phyloP scores from a whole-genome alignment of 257 asterid genomes.

The Nicotiana otophora region DNA sequence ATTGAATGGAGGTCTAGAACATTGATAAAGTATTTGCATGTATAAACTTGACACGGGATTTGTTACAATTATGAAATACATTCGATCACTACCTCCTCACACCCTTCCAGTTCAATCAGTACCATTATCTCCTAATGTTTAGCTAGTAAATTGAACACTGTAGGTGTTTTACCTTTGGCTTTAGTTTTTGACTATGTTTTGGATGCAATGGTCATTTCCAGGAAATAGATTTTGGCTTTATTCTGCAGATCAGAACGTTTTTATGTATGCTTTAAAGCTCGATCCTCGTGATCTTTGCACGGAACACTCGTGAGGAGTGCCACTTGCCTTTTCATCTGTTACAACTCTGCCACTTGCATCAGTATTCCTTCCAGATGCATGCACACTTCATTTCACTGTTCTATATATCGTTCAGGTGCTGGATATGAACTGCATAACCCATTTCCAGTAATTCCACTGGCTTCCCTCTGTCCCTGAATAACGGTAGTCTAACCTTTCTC shows the following conservation, averaged over 20 bases:
- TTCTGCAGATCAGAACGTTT: too few relatives aligned
- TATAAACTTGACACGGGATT: background rate
- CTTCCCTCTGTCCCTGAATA: background rate
- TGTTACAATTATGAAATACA: background rate
- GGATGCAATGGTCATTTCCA: too few relatives aligned
- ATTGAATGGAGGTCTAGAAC: too few relatives aligned
- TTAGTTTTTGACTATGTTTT: too few relatives aligned
- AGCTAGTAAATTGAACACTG: too few relatives aligned
- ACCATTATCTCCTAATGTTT: too few relatives aligned
- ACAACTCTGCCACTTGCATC: background rate
- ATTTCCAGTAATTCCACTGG: background rate
- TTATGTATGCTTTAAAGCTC: background rate
- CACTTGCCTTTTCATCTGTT: background rate
- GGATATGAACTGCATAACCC: background rate
- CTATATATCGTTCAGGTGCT: background rate
- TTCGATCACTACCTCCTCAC: too few relatives aligned
- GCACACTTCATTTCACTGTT: background rate
- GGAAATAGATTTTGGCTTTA: too few relatives aligned
- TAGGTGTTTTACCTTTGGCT: too few relatives aligned
- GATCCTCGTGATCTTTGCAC: background rate
- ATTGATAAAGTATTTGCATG: too few relatives aligned
- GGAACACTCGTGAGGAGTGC: background rate
- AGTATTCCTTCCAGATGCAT: background rate
- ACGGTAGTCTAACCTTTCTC: background rate
- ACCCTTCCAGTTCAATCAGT: too few relatives aligned